Conservation (phyloP, 2,329 filamentous ascomycete species). For the Mariannaea elegans region DNA sequence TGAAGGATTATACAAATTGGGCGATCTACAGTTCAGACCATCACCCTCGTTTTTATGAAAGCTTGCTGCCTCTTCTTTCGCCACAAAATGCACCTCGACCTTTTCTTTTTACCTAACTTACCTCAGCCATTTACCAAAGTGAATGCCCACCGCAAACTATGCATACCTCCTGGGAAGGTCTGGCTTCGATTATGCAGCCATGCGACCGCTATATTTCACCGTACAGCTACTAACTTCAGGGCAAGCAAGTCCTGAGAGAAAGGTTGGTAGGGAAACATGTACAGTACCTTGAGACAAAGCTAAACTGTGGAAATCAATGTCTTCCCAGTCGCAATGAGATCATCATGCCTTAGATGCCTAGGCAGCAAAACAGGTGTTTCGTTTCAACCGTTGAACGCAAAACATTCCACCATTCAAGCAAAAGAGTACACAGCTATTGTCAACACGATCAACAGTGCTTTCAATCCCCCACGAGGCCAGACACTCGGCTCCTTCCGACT, state of each 20-base stretch:
- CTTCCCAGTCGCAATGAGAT: background rate
- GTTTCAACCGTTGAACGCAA: background rate
- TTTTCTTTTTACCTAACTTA: too few species aligned
- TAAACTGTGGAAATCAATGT: background rate
- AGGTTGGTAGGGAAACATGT: too few species aligned
- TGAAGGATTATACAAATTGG: background rate
- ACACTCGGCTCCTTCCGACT: background rate
- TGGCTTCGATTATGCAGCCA: background rate
- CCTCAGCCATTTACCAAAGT: too few species aligned
- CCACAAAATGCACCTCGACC: too few species aligned
- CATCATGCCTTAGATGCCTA: background rate
- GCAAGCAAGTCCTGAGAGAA: too few species aligned
- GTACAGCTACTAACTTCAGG: too few species aligned
- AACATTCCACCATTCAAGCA: too few species aligned
- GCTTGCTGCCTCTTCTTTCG: too few species aligned
- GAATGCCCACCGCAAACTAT: too few species aligned
- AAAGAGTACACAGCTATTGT: too few species aligned
- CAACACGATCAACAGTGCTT: background rate
- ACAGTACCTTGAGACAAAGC: too few species aligned
- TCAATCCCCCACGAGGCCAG: background rate
- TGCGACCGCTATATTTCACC: background rate
- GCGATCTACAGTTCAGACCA: background rate
- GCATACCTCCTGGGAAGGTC: too few species aligned
- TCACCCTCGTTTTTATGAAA: background rate
- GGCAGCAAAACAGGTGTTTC: background rate